Evolutionary conservation across 1,284 basidiomycete genomes (phyloP).

Genomic region (Xerocomus amazonicus): DNA sequence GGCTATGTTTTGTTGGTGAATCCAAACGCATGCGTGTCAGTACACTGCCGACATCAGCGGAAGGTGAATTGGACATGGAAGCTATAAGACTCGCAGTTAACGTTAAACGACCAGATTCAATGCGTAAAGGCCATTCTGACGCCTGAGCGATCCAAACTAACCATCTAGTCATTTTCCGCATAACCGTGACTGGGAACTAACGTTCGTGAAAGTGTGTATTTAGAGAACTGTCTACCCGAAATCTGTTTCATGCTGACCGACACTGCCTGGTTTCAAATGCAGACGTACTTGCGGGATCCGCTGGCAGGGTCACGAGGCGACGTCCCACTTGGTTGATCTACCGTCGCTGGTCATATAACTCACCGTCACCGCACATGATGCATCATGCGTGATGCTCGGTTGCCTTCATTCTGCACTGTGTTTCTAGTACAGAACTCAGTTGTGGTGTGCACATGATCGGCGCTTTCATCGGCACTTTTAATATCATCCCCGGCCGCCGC

Average conservation of each 20-base stretch:
- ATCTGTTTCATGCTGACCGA: background rate
- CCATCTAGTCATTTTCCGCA: background rate
- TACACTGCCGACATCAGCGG: background rate
- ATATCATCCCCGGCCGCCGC: slow-evolving; percentile 4
- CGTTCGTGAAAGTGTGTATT: background rate
- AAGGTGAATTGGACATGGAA: background rate
- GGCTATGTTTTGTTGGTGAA: background rate
- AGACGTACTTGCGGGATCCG: background rate
- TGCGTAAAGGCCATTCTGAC: background rate
- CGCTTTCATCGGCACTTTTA: background rate
- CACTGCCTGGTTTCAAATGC: background rate
- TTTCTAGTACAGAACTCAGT: background rate
- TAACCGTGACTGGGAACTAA: background rate
- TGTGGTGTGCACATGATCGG: background rate
- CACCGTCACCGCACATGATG: background rate
- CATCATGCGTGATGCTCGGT: no score
- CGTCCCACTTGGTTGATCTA: background rate
- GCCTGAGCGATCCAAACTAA: no score
- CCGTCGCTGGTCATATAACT: background rate
- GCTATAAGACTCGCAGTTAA: background rate
- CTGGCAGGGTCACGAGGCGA: background rate
- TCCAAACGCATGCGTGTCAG: background rate
- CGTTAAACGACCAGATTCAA: background rate
- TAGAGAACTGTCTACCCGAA: background rate
- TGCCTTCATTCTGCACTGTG: no score